Evolutionary conservation across 306 rosid species (phyloP).

Genomic region (Prunus mume): DNA sequence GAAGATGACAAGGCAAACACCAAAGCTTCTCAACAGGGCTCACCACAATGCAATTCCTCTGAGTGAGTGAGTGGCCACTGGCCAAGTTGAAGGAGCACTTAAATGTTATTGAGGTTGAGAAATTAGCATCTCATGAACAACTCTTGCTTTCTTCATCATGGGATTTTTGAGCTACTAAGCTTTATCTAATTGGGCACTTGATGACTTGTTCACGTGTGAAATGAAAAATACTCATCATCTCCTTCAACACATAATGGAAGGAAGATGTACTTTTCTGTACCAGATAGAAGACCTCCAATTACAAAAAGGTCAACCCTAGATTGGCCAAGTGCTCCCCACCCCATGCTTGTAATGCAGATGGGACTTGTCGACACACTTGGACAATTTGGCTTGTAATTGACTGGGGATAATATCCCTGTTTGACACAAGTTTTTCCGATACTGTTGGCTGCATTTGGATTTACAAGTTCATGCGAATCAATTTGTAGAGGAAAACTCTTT

Average conservation of each 20-base stretch:
- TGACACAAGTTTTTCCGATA: neutral
- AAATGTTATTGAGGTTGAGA: neutral
- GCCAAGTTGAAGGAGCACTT: slow-evolving; percentile 51
- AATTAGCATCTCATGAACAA: neutral
- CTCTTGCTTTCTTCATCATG: neutral
- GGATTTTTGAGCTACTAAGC: neutral
- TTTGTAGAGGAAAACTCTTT: neutral
- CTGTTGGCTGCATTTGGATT: neutral
- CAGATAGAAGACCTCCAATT: slow-evolving; percentile 26
- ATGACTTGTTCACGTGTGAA: slow-evolving; percentile 4
- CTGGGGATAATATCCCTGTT: too few relatives aligned
- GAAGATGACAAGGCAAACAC: slow-evolving; percentile 35
- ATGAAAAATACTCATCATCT: neutral
- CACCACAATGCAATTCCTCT: slow-evolving; percentile 27
- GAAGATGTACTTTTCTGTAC: slow-evolving; percentile 27
- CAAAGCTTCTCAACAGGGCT: slow-evolving; percentile 21
- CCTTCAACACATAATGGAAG: neutral
- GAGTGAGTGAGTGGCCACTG: slow-evolving; percentile 27
- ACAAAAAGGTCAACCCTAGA: slow-evolving; percentile 23
- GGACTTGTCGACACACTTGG: slow-evolving; percentile 3
- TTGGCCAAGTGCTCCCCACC: slow-evolving; percentile 11
- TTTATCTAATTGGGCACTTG: slow-evolving; percentile 5
- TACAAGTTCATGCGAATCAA: neutral
- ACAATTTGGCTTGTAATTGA: neutral
- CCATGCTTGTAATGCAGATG: slow-evolving; percentile 17